phyloP scores from a whole-genome alignment of 1,139 yeast genomes.

The Yamadazyma blattariae region DNA sequence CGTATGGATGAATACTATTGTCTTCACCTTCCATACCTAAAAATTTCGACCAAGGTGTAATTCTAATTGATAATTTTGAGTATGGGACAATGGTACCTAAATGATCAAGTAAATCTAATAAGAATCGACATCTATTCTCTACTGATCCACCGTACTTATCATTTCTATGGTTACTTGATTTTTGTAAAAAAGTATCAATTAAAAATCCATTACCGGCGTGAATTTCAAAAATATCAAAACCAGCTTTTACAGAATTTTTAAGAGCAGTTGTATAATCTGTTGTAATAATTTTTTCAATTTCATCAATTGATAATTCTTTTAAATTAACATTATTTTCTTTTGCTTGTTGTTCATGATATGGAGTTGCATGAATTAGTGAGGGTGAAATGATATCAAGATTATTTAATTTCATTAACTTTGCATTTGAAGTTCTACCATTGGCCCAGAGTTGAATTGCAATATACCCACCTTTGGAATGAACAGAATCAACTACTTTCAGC shows the following conservation, averaged over 20 bases:
- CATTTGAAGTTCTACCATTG: constrained; percentile 53
- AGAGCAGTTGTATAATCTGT: constrained; percentile 42
- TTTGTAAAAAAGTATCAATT: constrained; percentile 54
- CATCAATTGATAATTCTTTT: constrained; percentile 39
- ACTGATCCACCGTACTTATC: constrained; percentile 65
- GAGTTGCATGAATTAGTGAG: constrained; percentile 21
- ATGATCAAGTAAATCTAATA: constrained; percentile 56
- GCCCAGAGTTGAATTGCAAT: constrained; percentile 59
- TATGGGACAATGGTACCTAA: constrained; percentile 47
- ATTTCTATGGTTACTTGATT: constrained; percentile 52
- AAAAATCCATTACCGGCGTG: constrained; percentile 72
- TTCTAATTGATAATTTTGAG: constrained; percentile 50
- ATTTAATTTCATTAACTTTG: constrained; percentile 34
- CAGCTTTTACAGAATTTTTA: constrained; percentile 49
- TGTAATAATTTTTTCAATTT: constrained; percentile 36
- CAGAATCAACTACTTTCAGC: constrained; percentile 45
- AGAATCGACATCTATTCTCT: constrained; percentile 61
- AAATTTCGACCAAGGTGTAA: constrained; percentile 56
- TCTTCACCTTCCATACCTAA: constrained; percentile 38
- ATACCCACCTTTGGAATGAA: constrained; percentile 53
- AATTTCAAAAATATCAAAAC: constrained; percentile 68
- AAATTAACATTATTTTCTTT: constrained; percentile 32
- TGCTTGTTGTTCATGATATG: constrained; percentile 20
- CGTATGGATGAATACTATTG: constrained; percentile 33
- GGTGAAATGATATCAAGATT: constrained; percentile 26